Evolutionary conservation across 768 basidiomycete genomes (phyloP).

Genomic region (Tylopilus cervinicoccineus): DNA sequence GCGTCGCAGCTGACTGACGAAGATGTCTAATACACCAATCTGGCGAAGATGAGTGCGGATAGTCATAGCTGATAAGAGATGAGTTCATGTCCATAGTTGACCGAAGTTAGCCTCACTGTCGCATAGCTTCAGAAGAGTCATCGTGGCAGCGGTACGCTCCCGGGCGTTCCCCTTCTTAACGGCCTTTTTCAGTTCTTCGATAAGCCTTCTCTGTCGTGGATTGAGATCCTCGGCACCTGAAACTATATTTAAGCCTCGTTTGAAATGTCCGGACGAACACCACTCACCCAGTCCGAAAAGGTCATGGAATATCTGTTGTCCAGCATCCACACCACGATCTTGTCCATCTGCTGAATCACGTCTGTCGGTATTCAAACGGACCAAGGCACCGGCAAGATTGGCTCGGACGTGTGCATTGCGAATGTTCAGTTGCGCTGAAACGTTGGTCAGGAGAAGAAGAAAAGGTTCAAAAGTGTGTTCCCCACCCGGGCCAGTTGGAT

Average conservation of each 20-base stretch:
- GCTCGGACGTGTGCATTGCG: slow-evolving; percentile 7
- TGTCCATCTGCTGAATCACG: not conserved
- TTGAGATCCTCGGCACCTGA: slow-evolving; percentile 5
- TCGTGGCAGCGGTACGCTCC: slow-evolving; percentile 21
- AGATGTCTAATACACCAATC: slow-evolving; percentile 3
- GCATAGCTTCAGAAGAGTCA: slow-evolving; percentile 20
- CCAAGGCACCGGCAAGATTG: slow-evolving; percentile 17
- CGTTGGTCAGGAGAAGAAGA: not conserved
- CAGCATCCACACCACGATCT: not conserved
- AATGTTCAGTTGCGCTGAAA: slow-evolving; percentile 10
- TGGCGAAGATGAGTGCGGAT: slow-evolving; percentile 12
- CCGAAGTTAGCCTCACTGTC: slow-evolving; percentile 10
- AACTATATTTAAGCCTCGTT: not conserved
- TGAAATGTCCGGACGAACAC: not conserved
- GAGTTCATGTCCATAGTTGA: not conserved
- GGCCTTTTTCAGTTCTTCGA: slow-evolving; percentile 8
- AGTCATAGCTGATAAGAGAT: slow-evolving; percentile 1
- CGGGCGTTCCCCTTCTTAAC: not conserved
- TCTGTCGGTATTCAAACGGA: not conserved
- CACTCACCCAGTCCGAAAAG: slow-evolving; percentile 20
- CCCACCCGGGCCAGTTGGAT: slow-evolving; percentile 6
- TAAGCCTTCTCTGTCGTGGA: slow-evolving; percentile 5
- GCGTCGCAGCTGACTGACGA: slow-evolving; percentile 14
- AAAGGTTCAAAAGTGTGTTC: not conserved
- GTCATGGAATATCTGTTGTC: not conserved